Evolutionary conservation across 2,329 filamentous ascomycete species (phyloP).

Genomic region (Ploettnerulaceae sp.): DNA sequence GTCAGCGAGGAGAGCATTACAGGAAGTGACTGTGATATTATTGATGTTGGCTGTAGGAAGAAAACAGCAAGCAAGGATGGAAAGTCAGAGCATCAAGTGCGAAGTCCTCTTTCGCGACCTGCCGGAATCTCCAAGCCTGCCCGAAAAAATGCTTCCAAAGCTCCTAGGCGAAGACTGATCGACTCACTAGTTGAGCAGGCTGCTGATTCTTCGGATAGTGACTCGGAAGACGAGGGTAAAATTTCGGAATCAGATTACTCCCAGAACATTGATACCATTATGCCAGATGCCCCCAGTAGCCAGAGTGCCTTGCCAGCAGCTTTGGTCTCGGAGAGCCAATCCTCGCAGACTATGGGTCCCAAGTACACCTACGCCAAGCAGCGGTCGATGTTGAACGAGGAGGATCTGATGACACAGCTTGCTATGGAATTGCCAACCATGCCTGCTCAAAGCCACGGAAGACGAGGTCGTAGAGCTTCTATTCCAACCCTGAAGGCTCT

Average conservation of each 20-base stretch:
- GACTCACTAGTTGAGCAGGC: slow-evolving; percentile 33
- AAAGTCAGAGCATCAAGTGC: neutral
- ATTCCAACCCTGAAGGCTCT: slow-evolving; percentile 28
- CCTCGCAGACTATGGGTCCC: slow-evolving; percentile 28
- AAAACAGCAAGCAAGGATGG: neutral
- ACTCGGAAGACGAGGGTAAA: slow-evolving; percentile 9
- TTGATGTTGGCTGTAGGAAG: neutral
- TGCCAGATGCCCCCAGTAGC: neutral
- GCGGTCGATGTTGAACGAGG: slow-evolving; percentile 34
- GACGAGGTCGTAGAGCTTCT: slow-evolving; percentile 25
- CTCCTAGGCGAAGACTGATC: slow-evolving; percentile 31
- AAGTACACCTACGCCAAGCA: slow-evolving; percentile 34
- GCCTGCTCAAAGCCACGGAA: slow-evolving; percentile 14
- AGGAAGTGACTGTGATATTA: neutral
- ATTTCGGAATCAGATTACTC: slow-evolving; percentile 1
- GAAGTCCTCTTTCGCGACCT: slow-evolving; percentile 10
- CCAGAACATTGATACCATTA: neutral
- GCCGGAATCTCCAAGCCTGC: slow-evolving; percentile 18
- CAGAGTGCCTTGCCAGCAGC: slow-evolving; percentile 5
- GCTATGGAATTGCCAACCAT: slow-evolving; percentile 29
- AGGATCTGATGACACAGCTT: slow-evolving; percentile 31
- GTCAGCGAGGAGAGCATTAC: slow-evolving; percentile 3
- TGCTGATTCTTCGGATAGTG: slow-evolving; percentile 15
- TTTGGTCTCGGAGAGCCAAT: slow-evolving; percentile 24
- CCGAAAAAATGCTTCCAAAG: slow-evolving; percentile 11